Base-by-base conservation (phyloP, 2,329 filamentous ascomycete genomes). In the Lanzia echinophila region DNA sequence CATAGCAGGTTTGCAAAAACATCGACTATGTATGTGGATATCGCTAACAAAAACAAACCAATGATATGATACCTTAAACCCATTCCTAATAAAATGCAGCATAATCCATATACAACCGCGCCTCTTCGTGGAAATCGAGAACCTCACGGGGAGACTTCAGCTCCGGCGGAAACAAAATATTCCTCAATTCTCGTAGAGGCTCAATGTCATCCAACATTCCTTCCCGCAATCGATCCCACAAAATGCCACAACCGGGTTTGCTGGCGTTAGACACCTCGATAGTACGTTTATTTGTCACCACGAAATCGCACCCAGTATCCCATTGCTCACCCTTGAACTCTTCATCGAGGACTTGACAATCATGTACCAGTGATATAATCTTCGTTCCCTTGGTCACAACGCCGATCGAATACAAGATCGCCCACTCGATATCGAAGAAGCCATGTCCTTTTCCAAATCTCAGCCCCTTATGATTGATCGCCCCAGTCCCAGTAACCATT, bases 371-470 rank as follows among this genome's bases (percentile, higher is more conserved):
- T 6, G 67, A 69, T 2, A 70, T 61, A 2, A 69, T 68, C 0
- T 62, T 60, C 5, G 67, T 66, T 2, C 57, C 44, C 6, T 46
- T 13, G 4, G 50, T 51, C 6, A 74, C 62, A 11, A 68, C 57
- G 4, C 67, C 65, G 12, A 71, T 58, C 17, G 68, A 65, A 24
- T 63, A 66, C 24, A 75, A 60, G 60, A 75, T 68, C 1, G 63
- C 70, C 71, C 71, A 75, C 53, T 73, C 72, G 6, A 75, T 64
- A 45, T 75, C 72, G 43, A 75, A 74, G 43, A 70, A 67, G 11
- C 70, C 67, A 44, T 69, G 66, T 0, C 71, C 72, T 55, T 73
- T 72, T 36, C 71, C 71, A 24, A 75, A 66, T 6, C 70, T 60
- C 4, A 73, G 61, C 0, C 73, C 73, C n/a, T 62, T 47, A 28